Percentiles rank a stretch among this genome's conserved stretches.
phyloP scores from a whole-genome alignment of 106 monocot species.

The Phalaenopsis aphrodite region DNA sequence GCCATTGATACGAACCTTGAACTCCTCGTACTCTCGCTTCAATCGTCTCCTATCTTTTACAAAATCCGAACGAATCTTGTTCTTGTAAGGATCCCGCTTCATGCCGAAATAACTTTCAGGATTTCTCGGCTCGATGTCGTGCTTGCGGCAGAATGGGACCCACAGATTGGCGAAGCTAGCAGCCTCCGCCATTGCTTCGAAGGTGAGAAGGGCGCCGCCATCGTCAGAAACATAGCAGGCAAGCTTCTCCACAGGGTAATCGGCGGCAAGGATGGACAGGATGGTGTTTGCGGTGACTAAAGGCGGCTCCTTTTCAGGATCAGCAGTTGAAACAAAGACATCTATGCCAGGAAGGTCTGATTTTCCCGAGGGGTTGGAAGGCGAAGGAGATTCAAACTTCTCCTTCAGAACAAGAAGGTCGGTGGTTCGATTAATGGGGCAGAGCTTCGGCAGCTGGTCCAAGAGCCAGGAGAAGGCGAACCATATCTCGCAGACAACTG shows the following conservation, averaged over 20 bases:
- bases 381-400: constrained; percentile 60
- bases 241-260: constrained; percentile 89
- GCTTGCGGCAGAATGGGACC: constrained; percentile 92
- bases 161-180: constrained; percentile 75
- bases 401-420: constrained; percentile 71
- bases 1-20: constrained; percentile 76
- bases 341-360: constrained; percentile 85
- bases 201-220: constrained; percentile 77
- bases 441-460: constrained; percentile 68
- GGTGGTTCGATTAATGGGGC: constrained; percentile 56
- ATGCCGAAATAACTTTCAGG: constrained; percentile 72
- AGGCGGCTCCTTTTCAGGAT: constrained; percentile 84
- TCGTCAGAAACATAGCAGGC: constrained; percentile 94
- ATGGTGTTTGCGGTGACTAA: constrained; percentile 85
- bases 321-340: constrained; percentile 83
- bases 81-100: constrained; percentile 71
- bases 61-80: constrained; percentile 65
- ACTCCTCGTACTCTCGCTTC: constrained; percentile 89
- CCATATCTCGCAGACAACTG: constrained; percentile 83
- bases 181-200: constrained; percentile 23
- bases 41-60: constrained; percentile 68
- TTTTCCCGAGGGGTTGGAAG: constrained; percentile 48
- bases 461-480: constrained; percentile 91
- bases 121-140: constrained; percentile 71
- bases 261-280: constrained; percentile 76